Evolutionary conservation across 1,284 basidiomycete genomes (phyloP).

Genomic region (Phylloporus gajari): DNA sequence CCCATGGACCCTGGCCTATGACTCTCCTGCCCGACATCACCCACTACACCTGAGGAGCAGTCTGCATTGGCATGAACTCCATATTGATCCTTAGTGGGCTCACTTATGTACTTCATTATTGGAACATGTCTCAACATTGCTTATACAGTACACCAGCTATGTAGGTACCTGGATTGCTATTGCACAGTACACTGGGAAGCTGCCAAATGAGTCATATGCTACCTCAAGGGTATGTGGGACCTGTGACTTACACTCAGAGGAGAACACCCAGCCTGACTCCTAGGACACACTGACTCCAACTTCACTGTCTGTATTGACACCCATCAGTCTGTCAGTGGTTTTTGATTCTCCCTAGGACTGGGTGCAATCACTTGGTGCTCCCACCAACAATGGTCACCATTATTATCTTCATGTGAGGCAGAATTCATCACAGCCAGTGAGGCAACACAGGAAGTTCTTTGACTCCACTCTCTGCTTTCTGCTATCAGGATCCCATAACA

Average conservation of each 20-base stretch:
- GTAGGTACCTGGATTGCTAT: not conserved
- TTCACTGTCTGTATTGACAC: slow-evolving; percentile 46
- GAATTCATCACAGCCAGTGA: slow-evolving; percentile 34
- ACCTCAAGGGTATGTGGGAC: not conserved
- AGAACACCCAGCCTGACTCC: not conserved
- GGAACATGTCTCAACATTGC: not conserved
- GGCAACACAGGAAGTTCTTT: slow-evolving; percentile 40
- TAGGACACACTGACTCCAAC: slow-evolving; percentile 47
- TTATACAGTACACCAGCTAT: not conserved
- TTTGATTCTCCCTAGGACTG: slow-evolving; percentile 43
- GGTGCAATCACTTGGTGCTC: slow-evolving; percentile 50
- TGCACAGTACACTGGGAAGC: not conserved
- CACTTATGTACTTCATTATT: not conserved
- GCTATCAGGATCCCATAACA: slow-evolving; percentile 31
- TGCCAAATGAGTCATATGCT: not conserved
- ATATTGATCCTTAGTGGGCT: not conserved
- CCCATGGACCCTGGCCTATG: slow-evolving; percentile 1
- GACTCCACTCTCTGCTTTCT: slow-evolving; percentile 35
- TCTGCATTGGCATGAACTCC: not conserved
- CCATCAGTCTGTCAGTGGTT: slow-evolving; percentile 50
- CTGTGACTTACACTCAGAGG: not conserved
- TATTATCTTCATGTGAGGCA: slow-evolving; percentile 51
- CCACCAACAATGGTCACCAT: not conserved
- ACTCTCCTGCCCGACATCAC: not conserved
- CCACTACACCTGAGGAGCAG: not conserved